Evolutionary conservation across 805 yeast genomes (phyloP).

Genomic region (Zygosaccharomyces bailii): DNA sequence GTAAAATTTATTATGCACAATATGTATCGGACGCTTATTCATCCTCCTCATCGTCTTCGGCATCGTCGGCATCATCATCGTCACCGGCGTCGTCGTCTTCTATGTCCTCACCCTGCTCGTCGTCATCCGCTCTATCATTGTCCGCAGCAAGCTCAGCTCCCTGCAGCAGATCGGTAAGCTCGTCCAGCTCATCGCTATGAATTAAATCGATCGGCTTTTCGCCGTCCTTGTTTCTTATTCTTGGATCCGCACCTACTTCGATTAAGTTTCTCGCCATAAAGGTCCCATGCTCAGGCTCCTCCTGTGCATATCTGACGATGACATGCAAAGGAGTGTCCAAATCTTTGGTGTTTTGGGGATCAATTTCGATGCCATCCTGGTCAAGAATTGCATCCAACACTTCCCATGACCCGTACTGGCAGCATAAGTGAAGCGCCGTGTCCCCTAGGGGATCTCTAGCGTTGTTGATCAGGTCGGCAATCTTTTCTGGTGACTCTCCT

Average conservation of each 20-base stretch:
- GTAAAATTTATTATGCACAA: neutral
- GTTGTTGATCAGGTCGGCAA: constrained; percentile 57
- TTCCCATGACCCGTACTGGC: constrained; percentile 79
- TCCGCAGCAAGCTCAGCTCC: constrained; percentile 77
- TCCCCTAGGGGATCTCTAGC: constrained; percentile 76
- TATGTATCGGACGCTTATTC: neutral
- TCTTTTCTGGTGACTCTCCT: constrained; percentile 32
- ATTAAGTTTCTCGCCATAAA: constrained; percentile 75
- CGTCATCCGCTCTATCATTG: constrained; percentile 35
- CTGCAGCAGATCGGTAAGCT: constrained; percentile 61
- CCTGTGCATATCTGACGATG: constrained; percentile 71
- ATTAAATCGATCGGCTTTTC: constrained; percentile 74
- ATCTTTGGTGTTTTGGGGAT: constrained; percentile 65
- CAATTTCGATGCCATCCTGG: constrained; percentile 78
- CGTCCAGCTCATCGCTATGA: constrained; percentile 48
- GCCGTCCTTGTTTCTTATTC: constrained; percentile 54
- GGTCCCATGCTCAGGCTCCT: constrained; percentile 82
- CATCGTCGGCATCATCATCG: constrained; percentile 14
- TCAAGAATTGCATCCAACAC: constrained; percentile 78
- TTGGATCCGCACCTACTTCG: constrained; percentile 89
- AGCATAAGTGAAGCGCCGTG: constrained; percentile 77
- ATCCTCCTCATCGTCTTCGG: neutral
- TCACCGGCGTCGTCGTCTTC: constrained; percentile 35
- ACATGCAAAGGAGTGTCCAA: constrained; percentile 89
- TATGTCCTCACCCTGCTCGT: constrained; percentile 38